Percentiles rank a stretch among this genome's conserved stretches.
Evolutionary conservation across 2,329 filamentous ascomycete genomes (phyloP).

Genomic region (Cryphonectria nitschkei): DNA sequence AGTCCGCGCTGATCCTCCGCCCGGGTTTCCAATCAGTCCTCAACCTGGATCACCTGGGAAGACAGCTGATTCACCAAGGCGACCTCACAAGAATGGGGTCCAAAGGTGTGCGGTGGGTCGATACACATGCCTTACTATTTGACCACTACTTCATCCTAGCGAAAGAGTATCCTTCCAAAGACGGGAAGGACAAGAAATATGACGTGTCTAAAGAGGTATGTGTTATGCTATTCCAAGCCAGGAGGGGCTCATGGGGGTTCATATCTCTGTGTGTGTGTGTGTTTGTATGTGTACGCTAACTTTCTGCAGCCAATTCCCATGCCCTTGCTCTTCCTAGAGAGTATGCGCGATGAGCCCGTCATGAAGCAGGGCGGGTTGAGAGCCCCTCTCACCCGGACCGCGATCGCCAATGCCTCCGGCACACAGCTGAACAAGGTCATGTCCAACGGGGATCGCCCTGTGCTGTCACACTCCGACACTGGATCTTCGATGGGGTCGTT

Average conservation of each 20-base stretch:
- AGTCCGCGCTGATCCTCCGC: constrained; percentile 79
- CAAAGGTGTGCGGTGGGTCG: constrained; percentile 89
- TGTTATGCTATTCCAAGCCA: not conserved
- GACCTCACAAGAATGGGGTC: constrained; percentile 88
- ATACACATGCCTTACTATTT: constrained; percentile 91
- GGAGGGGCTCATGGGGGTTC: too few species aligned
- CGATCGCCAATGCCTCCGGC: constrained; percentile 59
- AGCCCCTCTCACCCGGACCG: constrained; percentile 60
- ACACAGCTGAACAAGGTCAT: constrained; percentile 60
- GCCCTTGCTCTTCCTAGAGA: constrained; percentile 92
- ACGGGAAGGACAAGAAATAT: constrained; percentile 77
- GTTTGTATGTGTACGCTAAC: constrained; percentile 34
- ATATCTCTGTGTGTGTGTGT: not conserved
- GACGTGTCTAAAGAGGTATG: constrained; percentile 86
- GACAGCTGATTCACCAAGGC: constrained; percentile 85
- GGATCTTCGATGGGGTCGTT: constrained; percentile 65
- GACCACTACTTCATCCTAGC: constrained; percentile 95
- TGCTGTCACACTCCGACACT: constrained; percentile 70
- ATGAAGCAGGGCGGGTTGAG: constrained; percentile 80
- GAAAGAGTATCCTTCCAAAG: constrained; percentile 74
- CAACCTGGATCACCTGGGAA: constrained; percentile 90
- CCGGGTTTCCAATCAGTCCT: constrained; percentile 88
- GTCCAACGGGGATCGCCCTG: constrained; percentile 58
- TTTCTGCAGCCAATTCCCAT: constrained; percentile 78
- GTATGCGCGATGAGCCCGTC: constrained; percentile 87